Evolutionary conservation across 768 basidiomycete species (phyloP).

Genomic region (Rhizopogon rudus): DNA sequence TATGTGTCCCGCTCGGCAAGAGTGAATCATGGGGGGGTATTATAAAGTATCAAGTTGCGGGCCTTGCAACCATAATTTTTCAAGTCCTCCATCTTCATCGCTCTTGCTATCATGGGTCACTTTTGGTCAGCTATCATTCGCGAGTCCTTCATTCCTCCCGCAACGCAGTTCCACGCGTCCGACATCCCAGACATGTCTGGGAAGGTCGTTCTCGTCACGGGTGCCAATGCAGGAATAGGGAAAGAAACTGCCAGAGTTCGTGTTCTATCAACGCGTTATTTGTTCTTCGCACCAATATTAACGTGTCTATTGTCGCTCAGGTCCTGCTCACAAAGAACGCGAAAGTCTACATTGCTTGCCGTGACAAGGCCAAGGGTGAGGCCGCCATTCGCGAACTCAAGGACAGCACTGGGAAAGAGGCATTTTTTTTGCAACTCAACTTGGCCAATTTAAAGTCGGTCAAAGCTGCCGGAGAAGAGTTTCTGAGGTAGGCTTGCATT

Average conservation of each 20-base stretch:
- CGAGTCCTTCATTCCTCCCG: slow-evolving; percentile 17
- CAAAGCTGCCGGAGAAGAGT: slow-evolving; percentile 24
- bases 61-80: too few species aligned
- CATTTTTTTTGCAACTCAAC: slow-evolving; percentile 27
- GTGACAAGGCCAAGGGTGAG: slow-evolving; percentile 33
- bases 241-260: slow-evolving; percentile 36
- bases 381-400: slow-evolving; percentile 37
- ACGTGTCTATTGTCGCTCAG: slow-evolving; percentile 12
- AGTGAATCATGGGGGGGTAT: too few species aligned
- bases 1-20: too few species aligned
- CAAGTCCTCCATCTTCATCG: too few species aligned
- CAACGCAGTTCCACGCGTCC: slow-evolving; percentile 13
- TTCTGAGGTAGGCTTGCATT: slow-evolving; percentile 14
- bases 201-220: slow-evolving; percentile 37
- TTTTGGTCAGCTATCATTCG: background rate
- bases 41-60: too few species aligned
- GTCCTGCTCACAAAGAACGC: slow-evolving; percentile 38
- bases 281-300: too few species aligned
- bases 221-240: slow-evolving; percentile 46
- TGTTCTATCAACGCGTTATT: too few species aligned
- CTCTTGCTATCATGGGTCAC: slow-evolving; percentile 2
- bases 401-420: slow-evolving; percentile 25
- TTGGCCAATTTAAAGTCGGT: slow-evolving; percentile 27
- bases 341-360: slow-evolving; percentile 47
- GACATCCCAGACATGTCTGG: slow-evolving; percentile 33